Conservation (phyloP, 495 filamentous ascomycete species). For the Neurospora sp. region DNA sequence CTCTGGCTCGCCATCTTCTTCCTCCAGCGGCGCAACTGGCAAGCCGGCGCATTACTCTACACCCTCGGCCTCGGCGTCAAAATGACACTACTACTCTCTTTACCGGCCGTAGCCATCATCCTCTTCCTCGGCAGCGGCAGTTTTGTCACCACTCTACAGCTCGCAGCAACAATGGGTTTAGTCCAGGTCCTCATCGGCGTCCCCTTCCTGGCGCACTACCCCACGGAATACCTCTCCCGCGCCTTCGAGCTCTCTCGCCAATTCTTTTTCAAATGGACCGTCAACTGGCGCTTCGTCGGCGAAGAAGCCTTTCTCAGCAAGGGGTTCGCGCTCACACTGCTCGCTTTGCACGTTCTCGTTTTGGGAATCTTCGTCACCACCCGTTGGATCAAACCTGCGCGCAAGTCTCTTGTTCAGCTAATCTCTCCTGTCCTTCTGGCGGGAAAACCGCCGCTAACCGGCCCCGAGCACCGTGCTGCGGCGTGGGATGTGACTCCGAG, state of each 20-base stretch:
- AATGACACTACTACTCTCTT: slow-evolving; percentile 77
- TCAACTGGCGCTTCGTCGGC: slow-evolving; percentile 91
- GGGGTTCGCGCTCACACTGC: slow-evolving; percentile 56
- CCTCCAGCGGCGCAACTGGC: slow-evolving; percentile 63
- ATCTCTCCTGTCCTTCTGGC: slow-evolving; percentile 39
- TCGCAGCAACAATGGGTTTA: slow-evolving; percentile 60
- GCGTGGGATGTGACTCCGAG: slow-evolving; percentile 52
- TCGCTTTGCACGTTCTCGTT: slow-evolving; percentile 57
- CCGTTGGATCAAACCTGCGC: slow-evolving; percentile 39
- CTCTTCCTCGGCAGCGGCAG: slow-evolving; percentile 57
- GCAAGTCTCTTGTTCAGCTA: slow-evolving; percentile 34
- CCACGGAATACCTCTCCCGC: slow-evolving; percentile 59
- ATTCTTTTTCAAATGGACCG: slow-evolving; percentile 96
- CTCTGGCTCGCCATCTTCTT: slow-evolving; percentile 72
- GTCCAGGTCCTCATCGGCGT: slow-evolving; percentile 66
- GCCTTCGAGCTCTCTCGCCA: slow-evolving; percentile 84
- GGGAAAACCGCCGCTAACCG: slow-evolving; percentile 42
- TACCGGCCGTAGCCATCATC: slow-evolving; percentile 68
- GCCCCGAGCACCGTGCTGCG: slow-evolving; percentile 42
- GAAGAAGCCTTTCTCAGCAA: slow-evolving; percentile 73
- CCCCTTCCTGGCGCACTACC: slow-evolving; percentile 62
- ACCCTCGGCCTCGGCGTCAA: slow-evolving; percentile 77
- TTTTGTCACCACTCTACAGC: slow-evolving; percentile 47
- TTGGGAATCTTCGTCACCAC: slow-evolving; percentile 49
- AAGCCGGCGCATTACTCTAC: slow-evolving; percentile 59